Base-by-base conservation (phyloP, 2,329 filamentous ascomycete genomes). In the Alternaria sp. region DNA sequence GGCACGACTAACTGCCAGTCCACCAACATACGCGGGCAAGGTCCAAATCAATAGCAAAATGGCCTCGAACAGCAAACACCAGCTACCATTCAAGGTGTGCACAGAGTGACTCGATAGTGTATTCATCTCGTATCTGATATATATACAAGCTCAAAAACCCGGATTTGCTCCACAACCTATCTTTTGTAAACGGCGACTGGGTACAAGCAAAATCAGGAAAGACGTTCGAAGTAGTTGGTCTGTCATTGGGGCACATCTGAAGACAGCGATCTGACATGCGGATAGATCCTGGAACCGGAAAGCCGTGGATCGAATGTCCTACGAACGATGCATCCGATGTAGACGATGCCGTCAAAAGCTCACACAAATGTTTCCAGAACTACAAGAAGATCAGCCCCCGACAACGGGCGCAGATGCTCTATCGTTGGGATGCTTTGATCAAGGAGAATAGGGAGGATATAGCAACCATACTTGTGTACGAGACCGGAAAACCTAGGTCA, bases 401-500 rank as follows among this genome's bases (percentile, higher is more conserved):
- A 14, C 80, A 81, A 51, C 83, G 88, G 52, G 87, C 88, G 2
- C 83, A 88, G 66, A 83, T 85, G 74, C 78, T 91, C 9, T 75
- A 88, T 54, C 86, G 86, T 73, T 90, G 88, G 87, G 85, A 90
- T 73, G 74, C 81, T 3, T 79, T 90, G 54, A 89, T 90, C 63
- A 82, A 84, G 7, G 85, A 85, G 51, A 85, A 88, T 64, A 81
- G 79, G 59, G 84, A 88, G 49, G 88, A 90, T 65, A 76, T 90
- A 33, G 86, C 87, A 3, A 83, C 83, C 23, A 85, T 89, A 55
- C 78, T 89, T 3, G 87, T 86, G 0, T 85, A 88, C 62, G 85
- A 85, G 72, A 84, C 82, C 4, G 83, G 83, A 33, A 85, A 85
- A 69, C 83, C 83, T 9, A 74, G 83, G 23, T 74, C 78, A 4